Conservation (phyloP, 176 grass and related monocot species). For the Echinochloa phyllopogon region DNA sequence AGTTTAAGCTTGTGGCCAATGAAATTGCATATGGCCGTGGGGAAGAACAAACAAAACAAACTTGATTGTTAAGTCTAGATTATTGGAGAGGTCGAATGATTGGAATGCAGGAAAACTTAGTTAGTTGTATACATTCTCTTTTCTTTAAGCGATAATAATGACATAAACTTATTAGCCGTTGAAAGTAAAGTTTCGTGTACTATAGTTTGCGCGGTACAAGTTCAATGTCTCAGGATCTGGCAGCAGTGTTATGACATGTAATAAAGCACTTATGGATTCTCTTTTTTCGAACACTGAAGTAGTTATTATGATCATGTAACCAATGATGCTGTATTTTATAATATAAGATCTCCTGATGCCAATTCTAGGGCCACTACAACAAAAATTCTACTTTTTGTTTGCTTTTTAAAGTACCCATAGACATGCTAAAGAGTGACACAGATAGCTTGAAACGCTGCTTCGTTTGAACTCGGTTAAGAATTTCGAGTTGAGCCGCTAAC, state of each 20-base stretch:
- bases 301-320: neutral
- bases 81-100: neutral
- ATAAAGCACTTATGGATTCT: no score
- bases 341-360: neutral
- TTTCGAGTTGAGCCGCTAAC: neutral
- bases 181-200: neutral
- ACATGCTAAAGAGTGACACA: neutral
- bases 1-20: neutral
- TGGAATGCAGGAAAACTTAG: neutral
- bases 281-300: neutral
- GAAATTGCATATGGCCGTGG: neutral
- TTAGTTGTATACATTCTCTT: neutral
- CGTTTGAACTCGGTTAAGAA: constrained; percentile 15
- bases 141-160: neutral
- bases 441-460: neutral
- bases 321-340: neutral
- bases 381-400: neutral
- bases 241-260: neutral
- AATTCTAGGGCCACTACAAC: neutral
- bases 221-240: neutral
- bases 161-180: neutral
- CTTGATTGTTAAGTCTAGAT: neutral
- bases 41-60: neutral
- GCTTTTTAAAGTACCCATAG: neutral
- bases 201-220: no score